Evolutionary conservation across 2,329 filamentous ascomycete species (phyloP), one percentile per base, ranked within the genome.

Genomic region (Corniculantispora saksenae): DNA sequence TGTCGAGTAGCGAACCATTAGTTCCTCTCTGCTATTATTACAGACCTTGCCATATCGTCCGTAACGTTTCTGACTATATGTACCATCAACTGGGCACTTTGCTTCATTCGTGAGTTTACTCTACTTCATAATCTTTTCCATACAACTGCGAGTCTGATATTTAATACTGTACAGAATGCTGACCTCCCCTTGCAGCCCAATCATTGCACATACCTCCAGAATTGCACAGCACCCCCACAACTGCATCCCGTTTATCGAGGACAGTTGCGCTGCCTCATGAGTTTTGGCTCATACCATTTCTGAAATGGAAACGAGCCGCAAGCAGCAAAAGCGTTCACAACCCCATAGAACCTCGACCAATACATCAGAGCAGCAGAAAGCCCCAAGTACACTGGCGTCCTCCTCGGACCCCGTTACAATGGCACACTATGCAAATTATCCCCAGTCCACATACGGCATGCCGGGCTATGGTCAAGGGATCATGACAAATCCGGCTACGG

Each of bases 41-140:
- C 43, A 32, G 54, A 13, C 58, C 64, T 75, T 78, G 48, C 63
- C 73, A 38, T 76, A 79, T n/a, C 51, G 3, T 38, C 17, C 47
- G 32, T 45, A 45, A 63, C 35, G 45, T 19, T 47, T 29, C 63
- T 70, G 73, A 57, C 73, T 74, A 66, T 70, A 68, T 61, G 50
- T 45, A 55, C 63, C 63, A 12, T 47, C 67, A 6, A 10, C 27
- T 15, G 63, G 65, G 54, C 48, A 73, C 47, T 23, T n/a, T 43
- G 17, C 38, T 19, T 43, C 12, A 43, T 43, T 4, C 17, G 38
- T 43, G 38, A 43, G 38, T 43, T 38, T 7, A 13, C 38, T 15
- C 9, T 15, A 43, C 38, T 10, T 19, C 38, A 19, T 10, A 19
- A 13, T 19, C 17, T 13, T 13, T 43, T 43, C 12, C 12, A 43